phyloP scores from a whole-genome alignment of 2,329 filamentous ascomycete species.

The Trichophyton mentagrophytes region DNA sequence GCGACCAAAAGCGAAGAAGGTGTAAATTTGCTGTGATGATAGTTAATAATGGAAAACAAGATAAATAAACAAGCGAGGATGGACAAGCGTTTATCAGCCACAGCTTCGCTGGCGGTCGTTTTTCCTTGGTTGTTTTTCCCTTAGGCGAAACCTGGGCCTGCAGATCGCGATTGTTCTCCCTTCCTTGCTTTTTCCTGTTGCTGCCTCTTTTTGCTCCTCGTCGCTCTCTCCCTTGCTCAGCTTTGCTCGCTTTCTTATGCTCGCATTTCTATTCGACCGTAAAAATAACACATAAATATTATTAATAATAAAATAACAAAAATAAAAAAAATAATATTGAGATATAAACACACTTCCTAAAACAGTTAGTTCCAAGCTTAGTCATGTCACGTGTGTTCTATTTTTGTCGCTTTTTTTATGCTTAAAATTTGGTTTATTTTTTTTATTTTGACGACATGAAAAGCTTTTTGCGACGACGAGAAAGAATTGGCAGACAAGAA shows the following conservation, averaged over 20 bases:
- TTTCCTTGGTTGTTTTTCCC: background rate
- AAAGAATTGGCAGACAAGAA: background rate
- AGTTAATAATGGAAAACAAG: background rate
- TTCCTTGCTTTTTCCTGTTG: background rate
- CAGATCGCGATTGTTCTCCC: background rate
- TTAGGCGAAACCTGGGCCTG: background rate
- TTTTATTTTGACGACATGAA: background rate
- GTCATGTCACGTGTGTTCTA: background rate
- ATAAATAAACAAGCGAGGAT: background rate
- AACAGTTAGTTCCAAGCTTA: background rate
- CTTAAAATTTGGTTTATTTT: background rate
- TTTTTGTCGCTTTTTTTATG: background rate
- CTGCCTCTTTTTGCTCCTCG: background rate
- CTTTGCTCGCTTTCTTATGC: background rate
- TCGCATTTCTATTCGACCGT: too few species aligned
- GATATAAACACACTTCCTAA: background rate
- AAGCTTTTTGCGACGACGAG: background rate
- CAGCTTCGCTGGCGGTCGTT: background rate
- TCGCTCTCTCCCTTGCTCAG: background rate
- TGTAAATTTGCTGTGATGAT: background rate
- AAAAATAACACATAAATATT: too few species aligned
- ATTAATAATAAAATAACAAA: too few species aligned
- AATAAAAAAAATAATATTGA: background rate
- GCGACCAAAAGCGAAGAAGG: background rate
- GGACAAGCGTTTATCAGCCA: background rate